These are phyloP conservation scores for Lyophyllum semitale DNA, from an alignment of 768 basidiomycete species.

Conservation along the genomic window DNA sequence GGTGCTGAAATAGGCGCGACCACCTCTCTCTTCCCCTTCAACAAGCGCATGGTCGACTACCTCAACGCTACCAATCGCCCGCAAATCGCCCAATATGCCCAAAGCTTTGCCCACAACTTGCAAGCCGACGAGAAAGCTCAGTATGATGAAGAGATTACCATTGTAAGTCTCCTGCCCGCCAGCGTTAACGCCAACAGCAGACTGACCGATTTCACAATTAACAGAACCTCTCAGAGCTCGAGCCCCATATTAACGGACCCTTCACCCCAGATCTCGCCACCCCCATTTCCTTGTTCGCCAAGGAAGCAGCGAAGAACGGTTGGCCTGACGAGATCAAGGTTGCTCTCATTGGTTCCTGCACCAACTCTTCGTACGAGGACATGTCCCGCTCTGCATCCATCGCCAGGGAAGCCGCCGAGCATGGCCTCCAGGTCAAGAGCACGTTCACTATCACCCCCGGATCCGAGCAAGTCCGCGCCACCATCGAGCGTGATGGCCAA, in stretches of 20 bases:
- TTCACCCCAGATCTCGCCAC: slow-evolving; percentile 99
- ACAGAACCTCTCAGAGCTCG: slow-evolving; percentile 93
- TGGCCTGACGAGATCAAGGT: slow-evolving; percentile 99
- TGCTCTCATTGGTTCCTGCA: slow-evolving; percentile 98
- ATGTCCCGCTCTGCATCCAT: slow-evolving; percentile 98
- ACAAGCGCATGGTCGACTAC: slow-evolving; percentile 91
- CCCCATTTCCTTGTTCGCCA: slow-evolving; percentile 93
- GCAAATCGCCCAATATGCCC: slow-evolving; percentile 87
- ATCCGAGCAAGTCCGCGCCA: slow-evolving; percentile 97
- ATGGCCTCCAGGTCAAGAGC: slow-evolving; percentile 88
- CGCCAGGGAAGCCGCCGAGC: slow-evolving; percentile 82
- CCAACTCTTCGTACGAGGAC: slow-evolving; percentile 99
- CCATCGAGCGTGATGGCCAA: slow-evolving; percentile 94
- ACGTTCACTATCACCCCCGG: slow-evolving; percentile 98
- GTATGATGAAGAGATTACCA: slow-evolving; percentile 93
- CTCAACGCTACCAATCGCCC: slow-evolving; percentile 92
- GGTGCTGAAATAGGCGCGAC: slow-evolving; percentile 99
- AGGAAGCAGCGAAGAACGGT: slow-evolving; percentile 88
- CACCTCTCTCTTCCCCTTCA: slow-evolving; percentile 98
- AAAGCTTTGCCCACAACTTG: slow-evolving; percentile 88
- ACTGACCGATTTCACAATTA: slow-evolving; percentile 7
- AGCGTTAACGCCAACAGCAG: neutral
- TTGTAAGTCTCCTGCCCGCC: slow-evolving; percentile 50
- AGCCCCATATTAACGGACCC: slow-evolving; percentile 99
- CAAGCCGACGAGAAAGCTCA: slow-evolving; percentile 85